phyloP scores from a whole-genome alignment of 2,329 filamentous ascomycete genomes.

The Claviceps pusilla region DNA sequence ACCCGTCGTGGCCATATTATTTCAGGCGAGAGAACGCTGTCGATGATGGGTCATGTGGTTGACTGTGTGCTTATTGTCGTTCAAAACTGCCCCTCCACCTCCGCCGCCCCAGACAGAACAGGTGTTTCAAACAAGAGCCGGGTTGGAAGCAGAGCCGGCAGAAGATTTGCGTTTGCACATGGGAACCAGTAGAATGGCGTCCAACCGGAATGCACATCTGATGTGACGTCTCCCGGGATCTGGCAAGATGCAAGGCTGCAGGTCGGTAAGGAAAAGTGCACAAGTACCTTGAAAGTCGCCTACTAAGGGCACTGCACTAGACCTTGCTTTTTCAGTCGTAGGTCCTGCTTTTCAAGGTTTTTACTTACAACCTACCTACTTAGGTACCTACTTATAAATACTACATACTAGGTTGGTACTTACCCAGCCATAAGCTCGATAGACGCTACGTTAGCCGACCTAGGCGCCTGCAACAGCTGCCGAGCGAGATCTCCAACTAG shows the following conservation, averaged over 20 bases:
- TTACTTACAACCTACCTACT: neutral
- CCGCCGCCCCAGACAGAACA: neutral
- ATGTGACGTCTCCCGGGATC: conserved; percentile 4
- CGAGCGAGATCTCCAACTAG: conserved; percentile 2
- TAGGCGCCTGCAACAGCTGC: conserved; percentile 1
- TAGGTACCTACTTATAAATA: neutral
- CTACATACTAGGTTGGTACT: neutral
- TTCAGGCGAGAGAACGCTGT: neutral
- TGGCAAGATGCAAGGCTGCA: conserved; percentile 4
- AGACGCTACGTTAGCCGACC: neutral
- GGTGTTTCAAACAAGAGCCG: neutral
- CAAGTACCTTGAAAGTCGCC: conserved; percentile 3
- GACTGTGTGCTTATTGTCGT: neutral
- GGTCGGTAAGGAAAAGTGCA: neutral
- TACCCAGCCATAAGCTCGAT: conserved; percentile 4
- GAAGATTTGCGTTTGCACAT: neutral
- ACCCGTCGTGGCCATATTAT: no score
- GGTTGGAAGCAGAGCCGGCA: neutral
- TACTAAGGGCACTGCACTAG: no score
- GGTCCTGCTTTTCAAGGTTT: no score
- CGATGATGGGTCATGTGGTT: neutral
- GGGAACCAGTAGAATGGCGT: conserved; percentile 5
- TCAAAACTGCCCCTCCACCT: neutral
- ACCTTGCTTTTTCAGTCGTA: no score
- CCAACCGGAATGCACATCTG: conserved; percentile 4